Percentiles rank a stretch among this genome's conserved stretches.
Conservation (phyloP, 2,329 filamentous ascomycete genomes). For the Orbilia quercus region DNA sequence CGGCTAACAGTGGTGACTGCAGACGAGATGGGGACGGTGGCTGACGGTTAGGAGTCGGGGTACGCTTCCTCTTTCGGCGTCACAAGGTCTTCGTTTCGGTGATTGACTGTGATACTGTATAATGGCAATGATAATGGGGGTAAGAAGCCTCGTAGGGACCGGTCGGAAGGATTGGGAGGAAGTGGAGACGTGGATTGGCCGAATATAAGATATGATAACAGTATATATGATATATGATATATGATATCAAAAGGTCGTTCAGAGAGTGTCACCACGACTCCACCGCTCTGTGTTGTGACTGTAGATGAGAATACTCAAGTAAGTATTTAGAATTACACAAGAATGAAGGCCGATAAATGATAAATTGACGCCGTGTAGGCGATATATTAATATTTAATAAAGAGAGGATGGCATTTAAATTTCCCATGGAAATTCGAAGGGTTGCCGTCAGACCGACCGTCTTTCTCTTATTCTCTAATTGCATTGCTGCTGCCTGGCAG, state of each 20-base stretch:
- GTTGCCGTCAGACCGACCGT: slow-evolving; percentile 1
- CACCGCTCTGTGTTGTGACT: background rate
- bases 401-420: background rate
- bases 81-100: background rate
- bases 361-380: slow-evolving; percentile 21
- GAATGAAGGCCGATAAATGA: background rate
- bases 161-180: background rate
- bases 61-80: background rate
- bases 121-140: background rate
- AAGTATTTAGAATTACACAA: background rate
- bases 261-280: background rate
- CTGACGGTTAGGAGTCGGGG: too few species aligned
- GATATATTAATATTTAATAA: slow-evolving; percentile 37
- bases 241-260: background rate
- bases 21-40: slow-evolving; percentile 4
- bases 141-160: too few species aligned
- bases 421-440: slow-evolving; percentile 3
- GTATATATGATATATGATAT: background rate
- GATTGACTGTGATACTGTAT: too few species aligned
- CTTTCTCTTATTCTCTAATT: slow-evolving; percentile 5
- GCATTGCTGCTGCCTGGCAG: slow-evolving; percentile 36
- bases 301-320: slow-evolving; percentile 2
- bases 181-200: background rate
- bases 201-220: background rate
- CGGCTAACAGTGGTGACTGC: slow-evolving; percentile 38